These are phyloP conservation scores for Alectoria sarmentosa DNA, from an alignment of 495 filamentous ascomycete species.

Conservation along the genomic window DNA sequence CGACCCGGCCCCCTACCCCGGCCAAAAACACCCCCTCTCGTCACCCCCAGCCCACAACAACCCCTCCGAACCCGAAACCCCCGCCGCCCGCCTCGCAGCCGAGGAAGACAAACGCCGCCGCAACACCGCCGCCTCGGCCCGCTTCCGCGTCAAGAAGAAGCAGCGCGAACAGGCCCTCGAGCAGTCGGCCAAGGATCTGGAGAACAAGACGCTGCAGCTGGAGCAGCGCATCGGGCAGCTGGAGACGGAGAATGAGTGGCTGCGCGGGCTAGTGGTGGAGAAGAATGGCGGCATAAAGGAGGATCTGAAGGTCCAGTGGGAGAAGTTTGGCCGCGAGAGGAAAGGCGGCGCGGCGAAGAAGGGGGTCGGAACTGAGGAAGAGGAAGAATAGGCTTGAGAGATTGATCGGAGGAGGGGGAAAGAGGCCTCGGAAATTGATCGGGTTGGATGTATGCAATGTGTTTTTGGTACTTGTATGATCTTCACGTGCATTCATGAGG, in stretches of 20 bases:
- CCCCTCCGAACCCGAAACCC: slow-evolving; percentile 37
- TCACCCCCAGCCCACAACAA: neutral
- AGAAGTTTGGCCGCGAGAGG: slow-evolving; percentile 9
- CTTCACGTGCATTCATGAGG: no score
- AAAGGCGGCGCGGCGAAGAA: slow-evolving; percentile 15
- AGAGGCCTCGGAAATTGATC: no score
- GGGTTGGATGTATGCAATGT: no score
- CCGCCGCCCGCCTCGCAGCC: slow-evolving; percentile 63
- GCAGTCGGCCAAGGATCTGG: slow-evolving; percentile 81
- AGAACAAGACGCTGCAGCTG: slow-evolving; percentile 69
- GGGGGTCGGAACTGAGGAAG: slow-evolving; percentile 16
- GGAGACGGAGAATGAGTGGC: slow-evolving; percentile 94
- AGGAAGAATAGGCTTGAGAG: neutral
- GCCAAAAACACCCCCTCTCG: slow-evolving; percentile 13
- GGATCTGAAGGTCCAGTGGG: slow-evolving; percentile 29
- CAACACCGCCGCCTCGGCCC: slow-evolving; percentile 89
- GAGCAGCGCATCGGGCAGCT: slow-evolving; percentile 79
- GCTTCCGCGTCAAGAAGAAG: slow-evolving; percentile 99
- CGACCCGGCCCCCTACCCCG: slow-evolving; percentile 12
- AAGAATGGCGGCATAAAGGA: slow-evolving; percentile 60
- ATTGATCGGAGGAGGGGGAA: no score
- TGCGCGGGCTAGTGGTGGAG: slow-evolving; percentile 88
- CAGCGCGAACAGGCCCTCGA: slow-evolving; percentile 93
- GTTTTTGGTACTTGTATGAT: neutral
- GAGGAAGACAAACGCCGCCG: slow-evolving; percentile 97